A percentile compares a stretch with the other conserved stretches of the same genome.
phyloP scores from a whole-genome alignment of 441 rosid species.

The Arabidopsis lyrata region DNA sequence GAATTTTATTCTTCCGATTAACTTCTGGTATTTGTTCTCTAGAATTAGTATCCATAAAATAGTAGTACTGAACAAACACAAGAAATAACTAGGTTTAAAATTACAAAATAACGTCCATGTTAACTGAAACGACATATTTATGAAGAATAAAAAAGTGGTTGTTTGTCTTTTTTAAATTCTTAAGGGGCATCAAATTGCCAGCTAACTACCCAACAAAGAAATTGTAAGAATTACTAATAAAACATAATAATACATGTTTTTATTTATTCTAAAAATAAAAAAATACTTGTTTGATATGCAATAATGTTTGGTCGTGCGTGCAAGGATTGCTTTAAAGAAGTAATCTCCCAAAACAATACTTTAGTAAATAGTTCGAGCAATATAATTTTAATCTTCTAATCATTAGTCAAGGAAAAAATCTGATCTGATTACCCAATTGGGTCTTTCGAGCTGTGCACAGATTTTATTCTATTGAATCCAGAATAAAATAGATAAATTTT shows the following conservation, averaged over 20 bases:
- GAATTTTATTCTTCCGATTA: constrained; percentile 1
- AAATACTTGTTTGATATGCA: constrained; percentile 30
- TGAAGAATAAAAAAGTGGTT: constrained; percentile 33
- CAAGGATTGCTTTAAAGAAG: constrained; percentile 35
- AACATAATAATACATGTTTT: constrained; percentile 15
- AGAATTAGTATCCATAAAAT: not conserved
- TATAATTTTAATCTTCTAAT: constrained; percentile 20
- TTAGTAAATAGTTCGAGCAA: constrained; percentile 29
- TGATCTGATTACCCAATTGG: constrained; percentile 39
- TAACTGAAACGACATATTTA: constrained; percentile 42
- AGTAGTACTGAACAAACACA: not conserved
- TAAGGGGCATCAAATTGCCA: constrained; percentile 43
- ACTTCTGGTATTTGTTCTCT: not conserved
- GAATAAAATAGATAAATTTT: constrained; percentile 10
- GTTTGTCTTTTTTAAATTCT: constrained; percentile 4
- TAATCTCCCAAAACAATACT: constrained; percentile 5
- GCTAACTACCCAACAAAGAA: constrained; percentile 47
- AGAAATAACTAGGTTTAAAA: constrained; percentile 9
- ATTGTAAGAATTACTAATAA: constrained; percentile 18
- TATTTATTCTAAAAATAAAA: not conserved
- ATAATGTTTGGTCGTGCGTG: constrained; percentile 48
- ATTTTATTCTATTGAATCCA: constrained; percentile 43
- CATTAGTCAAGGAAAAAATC: constrained; percentile 12
- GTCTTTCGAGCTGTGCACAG: constrained; percentile 39
- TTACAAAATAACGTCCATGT: constrained; percentile 37